phyloP scores from a whole-genome alignment of 306 rosid species.

The Cicer yamashitae region DNA sequence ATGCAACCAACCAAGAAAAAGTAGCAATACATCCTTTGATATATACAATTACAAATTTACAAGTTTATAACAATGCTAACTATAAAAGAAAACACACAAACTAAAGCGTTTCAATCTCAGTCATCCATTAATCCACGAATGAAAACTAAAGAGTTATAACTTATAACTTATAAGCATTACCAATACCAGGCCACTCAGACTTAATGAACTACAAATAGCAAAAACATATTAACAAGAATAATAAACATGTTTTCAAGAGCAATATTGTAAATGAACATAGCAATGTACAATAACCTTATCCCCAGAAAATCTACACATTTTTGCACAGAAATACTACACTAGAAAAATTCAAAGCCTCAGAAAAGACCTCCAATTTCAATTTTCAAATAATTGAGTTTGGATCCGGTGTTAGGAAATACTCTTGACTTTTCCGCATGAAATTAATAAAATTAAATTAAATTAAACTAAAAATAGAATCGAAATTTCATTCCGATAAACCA shows the following conservation, averaged over 20 bases:
- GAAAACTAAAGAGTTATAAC: not conserved
- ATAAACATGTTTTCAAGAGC: constrained; percentile 4
- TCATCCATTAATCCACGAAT: constrained; percentile 11
- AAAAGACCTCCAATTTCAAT: constrained; percentile 12
- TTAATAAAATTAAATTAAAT: not conserved
- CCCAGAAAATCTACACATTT: not conserved
- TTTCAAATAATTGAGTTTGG: not conserved
- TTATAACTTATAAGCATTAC: constrained; percentile 3
- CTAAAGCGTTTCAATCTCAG: constrained; percentile 1
- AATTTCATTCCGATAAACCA: not conserved
- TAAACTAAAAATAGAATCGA: not conserved
- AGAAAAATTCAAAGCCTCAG: constrained; percentile 22
- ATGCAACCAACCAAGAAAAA: constrained; percentile 41
- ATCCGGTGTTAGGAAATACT: not conserved
- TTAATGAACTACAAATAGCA: constrained; percentile 2
- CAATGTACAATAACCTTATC: constrained; percentile 4
- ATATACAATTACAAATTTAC: constrained; percentile 16
- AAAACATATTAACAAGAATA: not conserved
- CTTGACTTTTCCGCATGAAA: not conserved
- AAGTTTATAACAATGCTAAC: not conserved
- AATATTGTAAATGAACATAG: not conserved
- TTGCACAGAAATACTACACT: constrained; percentile 16
- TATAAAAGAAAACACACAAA: not conserved
- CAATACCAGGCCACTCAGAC: constrained; percentile 26
- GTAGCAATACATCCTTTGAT: constrained; percentile 30